Base-by-base conservation (phyloP, 2,329 filamentous ascomycete genomes). In the Cladosporium cucumerinum region DNA sequence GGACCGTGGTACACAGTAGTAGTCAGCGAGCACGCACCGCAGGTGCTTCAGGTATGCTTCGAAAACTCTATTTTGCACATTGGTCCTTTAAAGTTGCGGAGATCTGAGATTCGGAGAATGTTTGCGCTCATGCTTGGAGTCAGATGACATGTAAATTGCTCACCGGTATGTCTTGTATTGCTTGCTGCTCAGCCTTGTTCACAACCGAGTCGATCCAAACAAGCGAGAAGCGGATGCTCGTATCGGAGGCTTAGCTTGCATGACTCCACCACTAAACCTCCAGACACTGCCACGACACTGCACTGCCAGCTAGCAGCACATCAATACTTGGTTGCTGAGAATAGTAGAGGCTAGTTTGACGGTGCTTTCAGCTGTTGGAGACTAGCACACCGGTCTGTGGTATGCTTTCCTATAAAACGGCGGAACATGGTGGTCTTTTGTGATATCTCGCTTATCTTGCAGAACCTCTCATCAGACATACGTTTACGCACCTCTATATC, bases 181-280 rank as follows among this genome's bases (percentile, higher is more conserved):
- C 39, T 46, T n/a, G 28, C 28, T 32, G 18, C 18, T 14, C 5
- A 32, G 16, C 51, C 25, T 18, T 30, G 18, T 0, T 8, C 28
- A 21, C 6, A 7, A 28, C 4, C 51, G 16, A 8, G 16, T 30
- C 85, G 85, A 30, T 90, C 88, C 77, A 86, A 77, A 80, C 59
- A 82, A 81, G 0, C 79, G 80, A 25, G 82, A 85, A 69, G 82
- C 88, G 66, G 82, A 85, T 70, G 82, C 91, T 66, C 81, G 91
- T 34, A 61, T 67, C 34, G 21, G 91, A 94, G 80, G 84, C 93
- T 25, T 94, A 90, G 90, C 79, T 84, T 21, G 80, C 89, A 67
- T 89, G 87, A 52, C 49, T 52, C 49, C 30, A 34, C 8, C 32
- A 14, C 12, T 34, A 14, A 12, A 34, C 32, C 8, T 11, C 30